These are phyloP conservation scores for Nigrospora osmanthi DNA, from an alignment of 2,329 filamentous ascomycete species.

Conservation along the genomic window DNA sequence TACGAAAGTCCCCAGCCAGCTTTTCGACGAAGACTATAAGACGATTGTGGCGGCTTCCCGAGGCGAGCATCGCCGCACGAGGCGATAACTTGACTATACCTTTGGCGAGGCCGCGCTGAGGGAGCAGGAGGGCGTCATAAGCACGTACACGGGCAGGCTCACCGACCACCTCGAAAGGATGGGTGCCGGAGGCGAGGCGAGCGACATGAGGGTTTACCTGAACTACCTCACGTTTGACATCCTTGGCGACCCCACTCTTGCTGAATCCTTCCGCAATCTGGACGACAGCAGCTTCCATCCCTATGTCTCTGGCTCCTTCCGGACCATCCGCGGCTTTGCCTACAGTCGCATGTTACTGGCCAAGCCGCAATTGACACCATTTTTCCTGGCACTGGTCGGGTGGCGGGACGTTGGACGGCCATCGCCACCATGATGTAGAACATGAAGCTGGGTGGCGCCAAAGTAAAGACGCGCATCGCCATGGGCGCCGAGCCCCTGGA, in stretches of 20 bases:
- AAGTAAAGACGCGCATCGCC: background rate
- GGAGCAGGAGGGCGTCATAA: background rate
- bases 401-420: background rate
- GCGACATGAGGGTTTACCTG: conserved; percentile 6
- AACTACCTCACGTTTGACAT: conserved; percentile 11
- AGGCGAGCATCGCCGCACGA: background rate
- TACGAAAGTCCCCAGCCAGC: background rate
- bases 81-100: background rate
- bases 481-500: background rate
- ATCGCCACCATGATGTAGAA: background rate
- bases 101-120: background rate
- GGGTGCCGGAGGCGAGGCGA: background rate
- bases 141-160: background rate
- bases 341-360: background rate
- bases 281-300: conserved; percentile 8
- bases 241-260: conserved; percentile 11
- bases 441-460: background rate
- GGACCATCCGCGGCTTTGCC: background rate
- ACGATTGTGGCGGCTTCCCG: background rate
- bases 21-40: background rate
- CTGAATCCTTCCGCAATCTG: conserved; percentile 6
- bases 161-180: background rate
- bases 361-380: background rate
- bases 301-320: conserved; percentile 9
- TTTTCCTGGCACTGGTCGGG: background rate